Conservation (phyloP, 2,329 filamentous ascomycete genomes). For the Venturia pyrina region DNA sequence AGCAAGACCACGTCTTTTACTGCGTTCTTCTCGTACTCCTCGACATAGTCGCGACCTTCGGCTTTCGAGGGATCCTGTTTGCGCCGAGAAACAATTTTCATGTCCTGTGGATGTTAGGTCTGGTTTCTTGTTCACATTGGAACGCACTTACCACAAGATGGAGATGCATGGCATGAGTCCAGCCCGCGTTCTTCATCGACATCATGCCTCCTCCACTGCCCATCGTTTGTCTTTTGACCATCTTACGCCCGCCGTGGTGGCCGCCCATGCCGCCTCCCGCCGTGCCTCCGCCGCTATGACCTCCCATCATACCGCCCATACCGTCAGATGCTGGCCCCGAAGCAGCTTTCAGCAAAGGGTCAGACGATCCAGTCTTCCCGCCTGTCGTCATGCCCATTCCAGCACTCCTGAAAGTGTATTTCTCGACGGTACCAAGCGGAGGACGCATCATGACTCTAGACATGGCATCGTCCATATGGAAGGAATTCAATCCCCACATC, state of each 20-base stretch:
- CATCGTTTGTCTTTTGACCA: conserved; percentile 7
- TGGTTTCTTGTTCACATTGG: not conserved
- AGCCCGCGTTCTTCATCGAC: not conserved
- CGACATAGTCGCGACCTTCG: conserved; percentile 8
- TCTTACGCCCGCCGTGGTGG: not conserved
- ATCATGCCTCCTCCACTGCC: not conserved
- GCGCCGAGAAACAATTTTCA: conserved; percentile 10
- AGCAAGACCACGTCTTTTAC: conserved; percentile 8
- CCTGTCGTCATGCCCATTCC: conserved; percentile 9
- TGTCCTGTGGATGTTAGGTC: conserved; percentile 3
- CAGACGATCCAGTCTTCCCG: not conserved
- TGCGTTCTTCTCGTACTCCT: conserved; percentile 5
- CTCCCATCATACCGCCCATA: conserved; percentile 4
- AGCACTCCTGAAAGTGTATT: conserved; percentile 7
- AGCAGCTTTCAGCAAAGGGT: not conserved
- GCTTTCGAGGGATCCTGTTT: conserved; percentile 5
- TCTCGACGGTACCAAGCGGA: conserved; percentile 5
- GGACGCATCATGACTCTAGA: conserved; percentile 8
- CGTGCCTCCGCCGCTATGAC: not conserved
- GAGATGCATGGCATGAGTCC: conserved; percentile 9
- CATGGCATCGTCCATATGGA: conserved; percentile 12
- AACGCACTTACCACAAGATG: conserved; percentile 6
- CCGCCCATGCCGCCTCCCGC: not conserved
- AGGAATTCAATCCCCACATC: conserved; percentile 7
- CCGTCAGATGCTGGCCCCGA: not conserved